Conservation (phyloP, 352 stramenopile genomes). For the Phytopythium delawarense region DNA sequence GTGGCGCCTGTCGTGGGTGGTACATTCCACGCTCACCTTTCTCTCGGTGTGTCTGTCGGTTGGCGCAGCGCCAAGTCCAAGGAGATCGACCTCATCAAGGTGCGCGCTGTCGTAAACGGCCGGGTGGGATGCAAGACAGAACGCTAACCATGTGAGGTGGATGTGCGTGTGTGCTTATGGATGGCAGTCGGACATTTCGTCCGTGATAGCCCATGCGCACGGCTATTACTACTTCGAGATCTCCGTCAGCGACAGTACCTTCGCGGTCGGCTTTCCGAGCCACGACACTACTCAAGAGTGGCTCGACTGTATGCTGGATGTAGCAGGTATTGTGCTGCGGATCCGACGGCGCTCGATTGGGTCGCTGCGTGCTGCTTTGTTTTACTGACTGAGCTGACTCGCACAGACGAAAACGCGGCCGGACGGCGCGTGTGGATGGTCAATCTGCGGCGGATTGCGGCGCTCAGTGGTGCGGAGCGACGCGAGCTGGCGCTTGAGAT, state of each 20-base stretch:
- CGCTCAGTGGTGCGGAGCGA: constrained; percentile 45
- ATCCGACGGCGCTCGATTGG: background rate
- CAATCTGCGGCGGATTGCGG: constrained; percentile 48
- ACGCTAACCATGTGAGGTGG: background rate
- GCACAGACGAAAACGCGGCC: constrained; percentile 60
- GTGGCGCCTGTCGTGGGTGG: background rate
- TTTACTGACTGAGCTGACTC: background rate
- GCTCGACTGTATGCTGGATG: constrained; percentile 65
- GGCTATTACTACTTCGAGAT: constrained; percentile 67
- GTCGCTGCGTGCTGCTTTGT: background rate
- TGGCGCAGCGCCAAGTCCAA: constrained; percentile 39
- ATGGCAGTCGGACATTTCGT: constrained; percentile 36
- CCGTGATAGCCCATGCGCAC: constrained; percentile 29
- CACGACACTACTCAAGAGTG: constrained; percentile 42
- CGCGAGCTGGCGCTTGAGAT: constrained; percentile 47
- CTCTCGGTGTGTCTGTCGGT: background rate
- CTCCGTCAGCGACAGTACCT: constrained; percentile 29
- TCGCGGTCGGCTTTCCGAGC: constrained; percentile 47
- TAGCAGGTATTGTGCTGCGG: constrained; percentile 24
- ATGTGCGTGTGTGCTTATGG: background rate
- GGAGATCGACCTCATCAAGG: constrained; percentile 71
- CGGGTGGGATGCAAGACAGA: background rate
- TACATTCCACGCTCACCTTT: background rate
- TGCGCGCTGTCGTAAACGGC: constrained; percentile 7
- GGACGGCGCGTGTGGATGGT: constrained; percentile 65